Base-by-base conservation (phyloP, 108 stramenopile genomes). In the Chaetoceros muelleri region DNA sequence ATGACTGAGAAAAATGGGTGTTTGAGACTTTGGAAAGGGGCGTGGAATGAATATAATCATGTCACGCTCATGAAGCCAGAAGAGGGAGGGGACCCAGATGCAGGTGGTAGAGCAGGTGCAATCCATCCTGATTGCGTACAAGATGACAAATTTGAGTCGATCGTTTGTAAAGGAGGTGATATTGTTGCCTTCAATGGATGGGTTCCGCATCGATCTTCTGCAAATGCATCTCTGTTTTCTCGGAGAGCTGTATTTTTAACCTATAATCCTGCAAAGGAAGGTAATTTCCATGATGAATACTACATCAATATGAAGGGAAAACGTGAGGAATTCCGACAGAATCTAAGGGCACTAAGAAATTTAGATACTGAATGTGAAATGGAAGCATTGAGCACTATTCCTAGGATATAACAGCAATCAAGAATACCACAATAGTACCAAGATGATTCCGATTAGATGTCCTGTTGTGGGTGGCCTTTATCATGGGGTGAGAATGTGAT, bases 171-270 rank as follows among this genome's bases (percentile, higher is more conserved):
- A 21, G 76, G 74, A 30, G 82, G 82, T 18, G 54, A 44, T 25
- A 72, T 78, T 45, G 56, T 44, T 1, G 68, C 62, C 7, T 84
- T 84, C 34, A 70, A 67, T 54, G 75, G 74, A 5, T 80, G 75
- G 76, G 66, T 63, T 25, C 82, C 82, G 0, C 82, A 84, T 68
- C 67, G 78, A 45, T 73, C 72, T 5, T 44, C 55, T 55, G 52
- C 69, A 67, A 76, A 69, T 65, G 22, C 24, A 52, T 71, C 65
- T 28, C 66, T 63, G 31, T 72, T 80, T 88, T 72, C 57, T 57
- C 70, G 71, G 48, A 69, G 68, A 65, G 67, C 79, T 8, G 76
- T 84, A 13, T 84, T 84, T 53, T 52, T 84, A 16, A 84, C 82
- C n/a, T 80, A 79, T 73, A 80, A 74, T 67, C 73, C 78, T 20